Evolutionary conservation across 148 eudicot genomes (phyloP), one percentile per base, ranked within the genome.

Genomic region (Agrostemma githago): DNA sequence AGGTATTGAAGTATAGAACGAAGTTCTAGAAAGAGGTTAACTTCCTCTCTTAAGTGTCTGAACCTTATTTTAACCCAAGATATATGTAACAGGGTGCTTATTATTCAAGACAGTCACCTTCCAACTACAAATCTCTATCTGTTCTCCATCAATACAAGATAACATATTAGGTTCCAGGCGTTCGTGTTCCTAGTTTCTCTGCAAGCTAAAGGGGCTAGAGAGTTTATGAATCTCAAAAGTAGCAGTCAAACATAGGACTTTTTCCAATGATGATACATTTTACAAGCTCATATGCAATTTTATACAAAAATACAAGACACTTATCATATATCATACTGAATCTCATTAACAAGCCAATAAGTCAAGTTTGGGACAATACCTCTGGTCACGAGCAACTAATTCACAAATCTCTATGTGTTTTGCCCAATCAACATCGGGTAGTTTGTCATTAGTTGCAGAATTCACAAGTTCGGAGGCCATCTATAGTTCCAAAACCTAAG

Each of bases 351-450:
- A 46, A 19, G 56, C 5, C 26, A 59, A 65, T 56, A 68, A 46
- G 43, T 54, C 61, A 67, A 69, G 39, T 51, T 14, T 14, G 16
- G 61, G 57, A 53, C 43, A 60, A 66, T 83, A 93, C 98, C 90
- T 87, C 71, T 86, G 88, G 81, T 95, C 97, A 57, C 66, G 82
- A 54, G 94, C 91, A 68, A 86, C 97, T 69, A 87, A 68, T 81
- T 95, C 99, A 84, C 99, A 95, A 68, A 92, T 95, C 81, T 90
- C 90, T 62, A 95, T 95, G 86, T 85, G 87, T 74, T 87, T 92
- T 16, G 89, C 81, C 99, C 99, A 95, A 74, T 95, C 93, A 81
- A 86, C 79, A 80, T 89, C 99, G 75, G 89, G 57, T 51, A 95
- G 85, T 73, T 92, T 92, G 73, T 95, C 97, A 83, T 88, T 86